Percentiles rank a stretch among this genome's conserved stretches.
Evolutionary conservation across 2,329 filamentous ascomycete species (phyloP).

Genomic region (Stemphylium lycopersici): DNA sequence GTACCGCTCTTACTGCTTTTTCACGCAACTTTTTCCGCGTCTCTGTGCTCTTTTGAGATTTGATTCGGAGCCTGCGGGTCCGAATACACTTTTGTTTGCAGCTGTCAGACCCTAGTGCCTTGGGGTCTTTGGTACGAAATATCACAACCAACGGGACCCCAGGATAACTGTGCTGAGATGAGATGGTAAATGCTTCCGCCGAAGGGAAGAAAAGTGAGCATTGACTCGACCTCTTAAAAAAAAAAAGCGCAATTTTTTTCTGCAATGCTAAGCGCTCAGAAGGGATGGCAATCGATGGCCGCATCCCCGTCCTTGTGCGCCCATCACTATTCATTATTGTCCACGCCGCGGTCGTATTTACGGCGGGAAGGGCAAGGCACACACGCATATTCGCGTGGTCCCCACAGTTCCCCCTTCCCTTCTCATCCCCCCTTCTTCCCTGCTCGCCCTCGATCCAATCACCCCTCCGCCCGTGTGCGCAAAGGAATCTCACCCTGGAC

Average conservation of each 20-base stretch:
- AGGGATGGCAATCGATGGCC: too few species aligned
- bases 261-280: too few species aligned
- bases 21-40: background rate
- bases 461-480: background rate
- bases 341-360: background rate
- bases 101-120: background rate
- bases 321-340: background rate
- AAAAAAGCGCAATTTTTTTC: background rate
- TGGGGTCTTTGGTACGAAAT: background rate
- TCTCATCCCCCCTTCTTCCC: background rate
- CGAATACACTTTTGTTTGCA: background rate
- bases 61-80: constrained; percentile 3
- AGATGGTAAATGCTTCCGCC: too few species aligned
- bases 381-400: constrained; percentile 1
- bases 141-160: background rate
- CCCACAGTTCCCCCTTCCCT: background rate
- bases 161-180: too few species aligned
- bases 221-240: background rate
- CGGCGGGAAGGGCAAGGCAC: background rate
- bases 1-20: background rate
- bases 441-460: background rate
- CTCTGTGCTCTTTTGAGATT: background rate
- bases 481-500: constrained; percentile 13
- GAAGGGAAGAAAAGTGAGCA: background rate
- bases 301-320: too few species aligned